Evolutionary conservation across 345 rosid genomes (phyloP), one percentile per base, ranked within the genome.

Genomic region (Conringia planisiliqua): DNA sequence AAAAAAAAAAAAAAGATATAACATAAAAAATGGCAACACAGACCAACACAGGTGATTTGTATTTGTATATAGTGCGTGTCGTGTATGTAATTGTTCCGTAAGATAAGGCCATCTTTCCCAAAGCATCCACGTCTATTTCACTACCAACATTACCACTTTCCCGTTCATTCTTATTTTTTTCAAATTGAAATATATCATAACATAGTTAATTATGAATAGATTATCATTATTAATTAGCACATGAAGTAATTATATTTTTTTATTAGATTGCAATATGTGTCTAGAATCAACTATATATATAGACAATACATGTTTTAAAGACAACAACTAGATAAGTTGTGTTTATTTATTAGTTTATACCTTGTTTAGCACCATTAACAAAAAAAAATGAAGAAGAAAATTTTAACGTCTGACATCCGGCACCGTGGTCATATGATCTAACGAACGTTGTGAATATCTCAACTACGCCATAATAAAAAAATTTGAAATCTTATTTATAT

Each of bases 11-110:
- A n/a, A n/a, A n/a, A n/a, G n/a, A n/a, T n/a, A n/a, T 5, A 69
- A 13, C 32, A 62, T 39, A 47, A 76, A 76, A 70, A 71, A 76
- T 76, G 80, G 80, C 57, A 62, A 76, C 75, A 70, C 38, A 76
- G 75, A 76, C 80, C 72, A 77, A 77, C 76, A 77, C 67, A 77
- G 76, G 76, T 70, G 80, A 13, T n/a, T 58, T 57, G 60, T 56
- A 46, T 51, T 54, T 63, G 71, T 67, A 52, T 58, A 42, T 62
- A 62, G 80, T 76, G 75, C 80, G 75, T 76, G 80, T 39, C 80
- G 80, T 70, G 80, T 76, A 62, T 76, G 66, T 44, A 47, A 66
- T 39, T 58, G 62, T 61, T 80, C 82, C 83, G 40, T 44, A 40
- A 68, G 74, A 76, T 69, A 76, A 76, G 74, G 50, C 59, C 35